Evolutionary conservation across 345 rosid genomes (phyloP), one percentile per base, ranked within the genome.

Genomic region (Xanthoceras sorbifolium): DNA sequence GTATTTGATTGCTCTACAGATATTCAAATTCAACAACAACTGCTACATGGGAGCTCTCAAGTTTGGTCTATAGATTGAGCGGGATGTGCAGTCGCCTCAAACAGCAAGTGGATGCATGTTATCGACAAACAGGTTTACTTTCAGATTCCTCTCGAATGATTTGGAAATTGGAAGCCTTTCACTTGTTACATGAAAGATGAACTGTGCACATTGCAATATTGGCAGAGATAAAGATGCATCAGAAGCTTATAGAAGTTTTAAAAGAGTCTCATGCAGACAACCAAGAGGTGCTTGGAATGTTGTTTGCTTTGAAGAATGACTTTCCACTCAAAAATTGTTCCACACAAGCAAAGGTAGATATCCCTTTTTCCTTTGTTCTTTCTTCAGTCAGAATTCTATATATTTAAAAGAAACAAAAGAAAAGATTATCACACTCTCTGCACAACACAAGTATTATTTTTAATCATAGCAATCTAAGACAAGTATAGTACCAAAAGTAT

Each of bases 21-120:
- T 38, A 78, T 77, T 76, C 82, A 8, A 71, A 82, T 69, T 76
- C 84, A 74, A 70, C 67, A 20, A 59, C 79, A 64, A 82, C 48
- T 70, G 89, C 97, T 67, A 83, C 86, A 23, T 90, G 97, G 85
- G 90, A 94, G 81, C 90, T 94, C 74, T 80, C 84, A 18, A 88
- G 93, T 81, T 78, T 91, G 78, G 85, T 76, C 32, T 79, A 70
- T 64, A 88, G 76, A 80, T 75, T 94, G 71, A 84, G 85, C 81
- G 81, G 72, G 68, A 72, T 90, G 48, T 69, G 64, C 78, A 75
- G 32, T 76, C 76, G 28, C 71, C 92, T 94, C 76, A 84, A 72
- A 71, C 80, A 74, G 86, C 84, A 79, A 34, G 88, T 94, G 55
- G 90, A 92, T 44, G 82, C 78, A 38, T 90, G 88, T 83, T 82